Evolutionary conservation across 805 yeast genomes (phyloP), one percentile per base, ranked within the genome.

Genomic region (Ogataea naganishii): DNA sequence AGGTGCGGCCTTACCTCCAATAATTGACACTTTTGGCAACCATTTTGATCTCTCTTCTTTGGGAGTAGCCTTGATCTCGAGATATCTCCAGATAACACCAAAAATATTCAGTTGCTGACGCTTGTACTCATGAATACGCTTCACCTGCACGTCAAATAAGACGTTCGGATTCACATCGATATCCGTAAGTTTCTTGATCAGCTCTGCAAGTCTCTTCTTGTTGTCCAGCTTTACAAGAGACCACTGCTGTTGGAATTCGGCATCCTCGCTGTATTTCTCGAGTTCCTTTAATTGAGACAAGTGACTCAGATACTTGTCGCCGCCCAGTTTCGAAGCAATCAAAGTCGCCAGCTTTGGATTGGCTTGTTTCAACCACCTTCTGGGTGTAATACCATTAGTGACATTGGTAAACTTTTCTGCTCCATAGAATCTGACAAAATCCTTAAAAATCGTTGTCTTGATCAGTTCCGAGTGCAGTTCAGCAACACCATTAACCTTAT

Each of bases 1-100:
- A n/a, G 96, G 96, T 8, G 96, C 96, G 36, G 94, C 81, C 60
- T 88, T 86, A 51, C 96, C 96, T 42, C 96, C 96, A 56, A 88
- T 76, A 37, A 86, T 71, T 24, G 76, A 69, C 33, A 82, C 92
- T 50, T 80, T 82, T 36, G 95, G 78, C 35, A 74, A 69, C 53
- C 69, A 75, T 47, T 72, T 69, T 26, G 66, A 62, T 47, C 80
- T 65, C 57, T 84, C 80, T 33, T 70, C 71, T 7, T 69, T 62
- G 20, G 83, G 58, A 40, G 83, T 63, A 27, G 70, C 62, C 61
- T 85, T 85, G 56, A 86, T 77, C 40, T 69, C 66, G 38, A 88
- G 59, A 55, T 88, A 86, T 46, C 96, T 68, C 64, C 79, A 66
- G 47, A 88, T 83, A 16, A 82, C 83, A 39, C 95, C 95, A 53